phyloP scores from a whole-genome alignment of 768 basidiomycete genomes.

The Naganishia vishniacii region DNA sequence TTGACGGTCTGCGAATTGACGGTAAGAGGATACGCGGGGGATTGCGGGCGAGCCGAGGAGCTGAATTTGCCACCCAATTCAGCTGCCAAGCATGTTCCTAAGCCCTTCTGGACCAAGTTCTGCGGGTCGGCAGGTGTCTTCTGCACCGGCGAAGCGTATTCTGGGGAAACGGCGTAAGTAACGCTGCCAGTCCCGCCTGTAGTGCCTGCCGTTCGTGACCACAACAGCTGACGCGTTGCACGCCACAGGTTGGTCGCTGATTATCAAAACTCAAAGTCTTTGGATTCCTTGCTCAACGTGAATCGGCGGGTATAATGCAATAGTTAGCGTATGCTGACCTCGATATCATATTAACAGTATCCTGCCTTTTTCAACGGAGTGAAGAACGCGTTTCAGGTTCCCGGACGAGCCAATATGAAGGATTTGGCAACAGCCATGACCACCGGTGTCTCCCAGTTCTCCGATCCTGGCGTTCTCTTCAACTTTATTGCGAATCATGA shows the following conservation, averaged over 20 bases:
- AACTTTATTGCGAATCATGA: slow-evolving; percentile 48
- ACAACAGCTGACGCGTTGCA: too few relatives aligned
- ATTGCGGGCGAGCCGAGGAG: neutral
- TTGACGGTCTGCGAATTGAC: slow-evolving; percentile 81
- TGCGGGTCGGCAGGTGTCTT: slow-evolving; percentile 71
- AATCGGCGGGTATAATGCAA: too few relatives aligned
- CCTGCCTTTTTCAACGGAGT: slow-evolving; percentile 40
- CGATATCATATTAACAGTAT: slow-evolving; percentile 19
- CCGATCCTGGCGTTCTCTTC: slow-evolving; percentile 37
- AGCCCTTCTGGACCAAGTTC: slow-evolving; percentile 70
- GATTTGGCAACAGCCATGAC: neutral
- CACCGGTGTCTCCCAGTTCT: neutral
- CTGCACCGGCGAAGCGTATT: slow-evolving; percentile 79
- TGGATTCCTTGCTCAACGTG: slow-evolving; percentile 41
- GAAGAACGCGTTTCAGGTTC: slow-evolving; percentile 36
- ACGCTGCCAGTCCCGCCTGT: neutral
- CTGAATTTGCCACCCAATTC: neutral
- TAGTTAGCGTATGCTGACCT: too few relatives aligned
- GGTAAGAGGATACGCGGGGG: slow-evolving; percentile 22
- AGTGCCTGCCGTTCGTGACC: too few relatives aligned
- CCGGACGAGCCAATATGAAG: slow-evolving; percentile 14
- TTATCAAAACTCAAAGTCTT: slow-evolving; percentile 40
- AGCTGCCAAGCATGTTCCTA: slow-evolving; percentile 59
- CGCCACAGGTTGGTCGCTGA: slow-evolving; percentile 30
- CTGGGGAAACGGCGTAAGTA: slow-evolving; percentile 51